phyloP scores from a whole-genome alignment of 1,284 basidiomycete genomes.

The Naganishia albida region DNA sequence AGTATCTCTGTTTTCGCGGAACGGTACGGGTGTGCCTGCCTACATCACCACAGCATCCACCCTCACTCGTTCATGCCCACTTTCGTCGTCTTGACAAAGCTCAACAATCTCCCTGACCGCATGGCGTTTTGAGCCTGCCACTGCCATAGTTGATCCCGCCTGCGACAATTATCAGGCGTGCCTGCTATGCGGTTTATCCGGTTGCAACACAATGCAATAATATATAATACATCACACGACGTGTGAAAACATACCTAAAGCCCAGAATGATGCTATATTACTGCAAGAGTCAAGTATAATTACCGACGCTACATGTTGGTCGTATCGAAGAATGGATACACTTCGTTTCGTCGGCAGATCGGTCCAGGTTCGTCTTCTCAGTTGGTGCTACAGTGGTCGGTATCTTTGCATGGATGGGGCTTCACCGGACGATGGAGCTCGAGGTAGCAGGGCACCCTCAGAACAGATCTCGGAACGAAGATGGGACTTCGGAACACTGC shows the following conservation, averaged over 20 bases:
- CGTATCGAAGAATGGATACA: constrained; percentile 18
- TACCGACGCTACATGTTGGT: constrained; percentile 1
- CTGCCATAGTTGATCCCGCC: too few relatives aligned
- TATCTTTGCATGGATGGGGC: neutral
- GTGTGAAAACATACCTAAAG: neutral
- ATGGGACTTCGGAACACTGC: constrained; percentile 35
- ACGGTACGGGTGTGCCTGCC: too few relatives aligned
- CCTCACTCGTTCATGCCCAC: too few relatives aligned
- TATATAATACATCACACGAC: neutral
- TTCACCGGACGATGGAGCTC: neutral
- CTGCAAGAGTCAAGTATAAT: neutral
- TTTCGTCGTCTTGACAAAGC: too few relatives aligned
- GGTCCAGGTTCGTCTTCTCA: neutral
- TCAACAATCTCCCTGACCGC: too few relatives aligned
- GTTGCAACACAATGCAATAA: neutral
- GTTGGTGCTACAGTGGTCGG: constrained; percentile 21
- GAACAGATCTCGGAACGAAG: constrained; percentile 34
- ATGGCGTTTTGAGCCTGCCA: too few relatives aligned
- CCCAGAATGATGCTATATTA: constrained; percentile 9
- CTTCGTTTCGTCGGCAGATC: neutral
- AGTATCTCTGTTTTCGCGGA: too few relatives aligned
- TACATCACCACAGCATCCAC: too few relatives aligned
- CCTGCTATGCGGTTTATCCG: too few relatives aligned
- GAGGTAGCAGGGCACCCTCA: neutral
- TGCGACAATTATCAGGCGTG: too few relatives aligned